A percentile compares a stretch with the other conserved stretches of the same genome.
Conservation (phyloP, 208 protist genomes). For the Leishmania lainsoni region DNA sequence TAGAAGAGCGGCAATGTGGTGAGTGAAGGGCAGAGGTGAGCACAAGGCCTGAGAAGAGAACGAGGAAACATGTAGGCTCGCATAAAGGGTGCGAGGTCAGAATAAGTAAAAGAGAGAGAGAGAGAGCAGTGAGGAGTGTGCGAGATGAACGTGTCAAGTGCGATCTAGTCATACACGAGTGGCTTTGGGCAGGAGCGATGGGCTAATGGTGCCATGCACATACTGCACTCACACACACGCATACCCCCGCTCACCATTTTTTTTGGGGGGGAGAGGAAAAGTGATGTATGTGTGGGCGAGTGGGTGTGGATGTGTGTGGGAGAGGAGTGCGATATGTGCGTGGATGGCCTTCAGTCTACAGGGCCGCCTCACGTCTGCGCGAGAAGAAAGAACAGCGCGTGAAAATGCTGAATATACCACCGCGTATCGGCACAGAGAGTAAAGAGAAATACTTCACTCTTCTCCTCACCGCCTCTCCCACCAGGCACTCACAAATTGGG, state of each 20-base stretch:
- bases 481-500: background rate
- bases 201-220: background rate
- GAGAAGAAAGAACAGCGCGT: background rate
- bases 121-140: background rate
- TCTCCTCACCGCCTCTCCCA: background rate
- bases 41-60: background rate
- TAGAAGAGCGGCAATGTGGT: background rate
- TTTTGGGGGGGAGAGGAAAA: too few species aligned
- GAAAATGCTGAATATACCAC: background rate
- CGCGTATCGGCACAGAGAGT: background rate
- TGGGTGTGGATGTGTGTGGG: too few species aligned
- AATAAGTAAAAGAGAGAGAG: background rate
- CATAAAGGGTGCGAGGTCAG: background rate
- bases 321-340: background rate
- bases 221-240: background rate
- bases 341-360: background rate
- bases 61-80: background rate
- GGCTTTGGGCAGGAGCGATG: background rate
- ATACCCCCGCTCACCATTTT: too few species aligned
- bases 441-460: background rate
- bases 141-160: background rate
- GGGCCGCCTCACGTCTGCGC: too few species aligned
- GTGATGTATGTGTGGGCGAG: too few species aligned
- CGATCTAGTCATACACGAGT: background rate
- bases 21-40: background rate